These are phyloP conservation scores for Penicillium sp. DNA, from an alignment of 2,329 filamentous ascomycete genomes.

Conservation along the genomic window DNA sequence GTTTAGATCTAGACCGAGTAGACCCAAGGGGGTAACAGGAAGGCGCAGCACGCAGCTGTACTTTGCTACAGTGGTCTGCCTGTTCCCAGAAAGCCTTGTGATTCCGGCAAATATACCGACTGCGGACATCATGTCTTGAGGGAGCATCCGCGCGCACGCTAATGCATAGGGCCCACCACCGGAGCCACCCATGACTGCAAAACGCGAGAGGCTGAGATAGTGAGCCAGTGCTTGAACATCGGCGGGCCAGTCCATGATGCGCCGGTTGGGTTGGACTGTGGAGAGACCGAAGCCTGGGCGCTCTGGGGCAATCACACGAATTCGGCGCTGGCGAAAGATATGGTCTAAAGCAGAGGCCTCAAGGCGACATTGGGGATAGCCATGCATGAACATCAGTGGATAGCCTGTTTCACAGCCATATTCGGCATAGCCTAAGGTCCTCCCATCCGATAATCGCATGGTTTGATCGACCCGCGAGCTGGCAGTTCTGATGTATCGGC, in stretches of 20 bases:
- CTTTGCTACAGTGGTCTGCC: too few species aligned
- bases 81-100: too few species aligned
- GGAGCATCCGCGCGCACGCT: conserved; percentile 44
- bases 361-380: conserved; percentile 44
- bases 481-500: not conserved
- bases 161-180: conserved; percentile 50
- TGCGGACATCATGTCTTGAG: conserved; percentile 27
- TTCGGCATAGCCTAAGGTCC: conserved; percentile 44
- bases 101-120: conserved; percentile 41
- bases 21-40: too few species aligned
- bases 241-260: conserved; percentile 42
- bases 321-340: conserved; percentile 30
- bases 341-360: conserved; percentile 39
- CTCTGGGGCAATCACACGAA: conserved; percentile 45
- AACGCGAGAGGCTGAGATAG: conserved; percentile 41
- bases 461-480: conserved; percentile 13
- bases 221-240: conserved; percentile 44
- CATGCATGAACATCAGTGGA: conserved; percentile 45
- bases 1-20: too few species aligned
- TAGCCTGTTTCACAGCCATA: conserved; percentile 37
- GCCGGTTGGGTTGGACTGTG: conserved; percentile 37
- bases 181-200: conserved; percentile 46
- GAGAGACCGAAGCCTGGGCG: conserved; percentile 46
- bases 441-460: conserved; percentile 33
- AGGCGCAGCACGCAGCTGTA: too few species aligned